A percentile compares a stretch with the other conserved stretches of the same genome.
phyloP scores from a whole-genome alignment of 2,329 filamentous ascomycete species.

The Paracorniculantispora psalliotae region DNA sequence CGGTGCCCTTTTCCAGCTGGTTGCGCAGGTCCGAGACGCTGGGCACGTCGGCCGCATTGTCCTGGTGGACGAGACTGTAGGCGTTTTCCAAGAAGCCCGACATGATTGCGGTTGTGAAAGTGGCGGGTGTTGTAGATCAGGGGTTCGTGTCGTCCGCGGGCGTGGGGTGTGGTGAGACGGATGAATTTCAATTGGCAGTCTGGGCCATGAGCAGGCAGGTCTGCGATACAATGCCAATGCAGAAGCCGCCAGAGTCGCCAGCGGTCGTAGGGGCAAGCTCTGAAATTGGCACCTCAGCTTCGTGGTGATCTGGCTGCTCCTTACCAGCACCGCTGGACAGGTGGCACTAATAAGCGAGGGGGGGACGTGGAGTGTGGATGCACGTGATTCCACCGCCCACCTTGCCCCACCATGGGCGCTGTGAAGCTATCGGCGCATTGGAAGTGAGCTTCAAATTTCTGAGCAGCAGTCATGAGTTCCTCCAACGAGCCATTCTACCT shows the following conservation, averaged over 20 bases:
- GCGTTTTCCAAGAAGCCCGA: conserved; percentile 89
- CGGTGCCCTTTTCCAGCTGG: conserved; percentile 88
- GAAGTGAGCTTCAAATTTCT: background rate
- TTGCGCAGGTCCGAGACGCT: conserved; percentile 85
- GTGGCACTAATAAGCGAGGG: conserved; percentile 32
- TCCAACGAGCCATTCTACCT: conserved; percentile 85
- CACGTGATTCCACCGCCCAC: conserved; percentile 27
- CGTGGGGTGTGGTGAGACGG: background rate
- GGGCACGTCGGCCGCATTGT: conserved; percentile 92
- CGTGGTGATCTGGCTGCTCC: conserved; percentile 34
- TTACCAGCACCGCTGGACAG: conserved; percentile 31
- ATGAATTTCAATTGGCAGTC: conserved; percentile 18
- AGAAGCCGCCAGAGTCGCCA: conserved; percentile 25
- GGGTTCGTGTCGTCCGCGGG: conserved; percentile 1
- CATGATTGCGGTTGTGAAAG: conserved; percentile 52
- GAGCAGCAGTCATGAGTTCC: conserved; percentile 50
- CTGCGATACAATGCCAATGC: conserved; percentile 25
- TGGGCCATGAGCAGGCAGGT: conserved; percentile 26
- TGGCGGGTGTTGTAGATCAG: conserved; percentile 1
- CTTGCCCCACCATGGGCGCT: conserved; percentile 18
- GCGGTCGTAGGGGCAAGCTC: conserved; percentile 25
- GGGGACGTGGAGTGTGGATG: conserved; percentile 19
- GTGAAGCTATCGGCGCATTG: background rate
- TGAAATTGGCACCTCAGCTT: conserved; percentile 24
- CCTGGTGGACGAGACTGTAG: conserved; percentile 95